Conservation (phyloP, 2,329 filamentous ascomycete species). For the Pseudogymnoascus sp. region DNA sequence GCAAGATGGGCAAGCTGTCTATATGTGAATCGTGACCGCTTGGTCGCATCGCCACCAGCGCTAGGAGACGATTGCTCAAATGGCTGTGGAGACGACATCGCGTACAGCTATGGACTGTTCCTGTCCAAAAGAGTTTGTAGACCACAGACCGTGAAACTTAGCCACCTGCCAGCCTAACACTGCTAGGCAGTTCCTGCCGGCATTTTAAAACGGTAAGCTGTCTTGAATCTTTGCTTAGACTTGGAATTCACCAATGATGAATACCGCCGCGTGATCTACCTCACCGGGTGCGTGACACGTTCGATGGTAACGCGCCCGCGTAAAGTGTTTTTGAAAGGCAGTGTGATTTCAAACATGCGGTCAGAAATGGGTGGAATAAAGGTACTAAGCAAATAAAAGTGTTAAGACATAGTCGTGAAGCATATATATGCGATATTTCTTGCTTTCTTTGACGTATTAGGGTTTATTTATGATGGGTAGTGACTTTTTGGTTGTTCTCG, state of each 20-base stretch:
- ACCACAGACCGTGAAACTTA: not conserved
- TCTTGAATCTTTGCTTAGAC: not conserved
- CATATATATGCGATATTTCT: not conserved
- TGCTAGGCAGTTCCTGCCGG: not conserved
- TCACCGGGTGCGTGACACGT: not conserved
- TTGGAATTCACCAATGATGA: not conserved
- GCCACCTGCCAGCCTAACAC: not conserved
- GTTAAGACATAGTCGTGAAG: not conserved
- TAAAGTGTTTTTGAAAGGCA: not conserved
- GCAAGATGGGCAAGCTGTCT: constrained; percentile 72
- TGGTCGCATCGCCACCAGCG: constrained; percentile 18
- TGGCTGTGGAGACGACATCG: constrained; percentile 39
- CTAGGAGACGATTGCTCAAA: constrained; percentile 39
- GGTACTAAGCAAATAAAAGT: not conserved
- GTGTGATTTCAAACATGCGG: not conserved
- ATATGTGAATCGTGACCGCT: constrained; percentile 68
- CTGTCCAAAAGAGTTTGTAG: not conserved
- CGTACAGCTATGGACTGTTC: not conserved
- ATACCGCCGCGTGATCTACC: not conserved
- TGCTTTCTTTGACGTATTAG: not conserved
- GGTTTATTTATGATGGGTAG: not conserved
- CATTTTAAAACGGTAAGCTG: not conserved
- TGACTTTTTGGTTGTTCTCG: not conserved
- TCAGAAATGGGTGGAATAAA: not conserved
- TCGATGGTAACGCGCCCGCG: not conserved